These are phyloP conservation scores for Nakazawaea siamensis DNA, from an alignment of 805 yeast genomes.

Conservation along the genomic window DNA sequence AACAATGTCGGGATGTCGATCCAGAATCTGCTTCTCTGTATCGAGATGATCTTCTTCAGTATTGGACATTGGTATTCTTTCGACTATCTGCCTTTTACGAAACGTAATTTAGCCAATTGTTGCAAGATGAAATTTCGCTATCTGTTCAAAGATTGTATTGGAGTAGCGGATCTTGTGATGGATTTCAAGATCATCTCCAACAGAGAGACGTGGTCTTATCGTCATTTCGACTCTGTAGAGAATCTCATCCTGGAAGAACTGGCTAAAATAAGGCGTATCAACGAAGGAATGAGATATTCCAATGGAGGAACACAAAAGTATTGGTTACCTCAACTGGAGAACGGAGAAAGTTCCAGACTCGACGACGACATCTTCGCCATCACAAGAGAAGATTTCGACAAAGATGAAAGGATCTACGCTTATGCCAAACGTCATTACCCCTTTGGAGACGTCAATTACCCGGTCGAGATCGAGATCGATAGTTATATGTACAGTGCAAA, in stretches of 20 bases:
- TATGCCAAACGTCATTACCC: conserved; percentile 26
- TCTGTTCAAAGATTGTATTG: conserved; percentile 73
- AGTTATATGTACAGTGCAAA: conserved; percentile 8
- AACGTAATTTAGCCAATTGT: conserved; percentile 55
- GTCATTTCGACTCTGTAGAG: conserved; percentile 76
- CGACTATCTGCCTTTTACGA: conserved; percentile 64
- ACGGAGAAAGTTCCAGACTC: not conserved
- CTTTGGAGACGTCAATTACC: conserved; percentile 31
- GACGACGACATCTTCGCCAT: not conserved
- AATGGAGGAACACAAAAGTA: conserved; percentile 74
- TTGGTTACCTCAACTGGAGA: conserved; percentile 45
- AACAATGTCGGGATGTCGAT: conserved; percentile 44
- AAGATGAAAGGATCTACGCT: conserved; percentile 26
- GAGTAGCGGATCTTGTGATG: conserved; percentile 64
- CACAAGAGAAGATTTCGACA: conserved; percentile 20
- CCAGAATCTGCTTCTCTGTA: conserved; percentile 72
- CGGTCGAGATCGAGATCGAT: conserved; percentile 20
- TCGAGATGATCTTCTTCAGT: conserved; percentile 82
- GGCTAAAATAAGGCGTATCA: conserved; percentile 59
- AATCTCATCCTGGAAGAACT: conserved; percentile 56
- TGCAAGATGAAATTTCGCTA: conserved; percentile 50
- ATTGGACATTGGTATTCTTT: conserved; percentile 85
- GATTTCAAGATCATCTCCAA: conserved; percentile 67
- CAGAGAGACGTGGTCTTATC: conserved; percentile 72
- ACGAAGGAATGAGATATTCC: conserved; percentile 76